Evolutionary conservation across 768 basidiomycete species (phyloP).

Genomic region (Antrodiella citrinella): DNA sequence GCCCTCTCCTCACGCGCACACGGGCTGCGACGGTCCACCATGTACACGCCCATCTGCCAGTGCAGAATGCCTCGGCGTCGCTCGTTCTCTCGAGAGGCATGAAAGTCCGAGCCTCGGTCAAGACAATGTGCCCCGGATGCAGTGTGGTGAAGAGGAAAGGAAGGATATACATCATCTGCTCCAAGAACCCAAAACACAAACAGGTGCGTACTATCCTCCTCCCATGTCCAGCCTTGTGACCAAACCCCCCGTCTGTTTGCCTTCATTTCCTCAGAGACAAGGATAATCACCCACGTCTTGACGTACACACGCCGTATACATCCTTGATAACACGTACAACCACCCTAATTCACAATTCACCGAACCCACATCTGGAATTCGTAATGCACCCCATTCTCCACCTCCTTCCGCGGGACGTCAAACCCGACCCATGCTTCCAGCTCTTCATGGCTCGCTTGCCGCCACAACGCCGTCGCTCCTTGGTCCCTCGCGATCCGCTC

Average conservation of each 20-base stretch:
- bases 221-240: no score
- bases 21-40: conserved; percentile 23
- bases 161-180: conserved; percentile 86
- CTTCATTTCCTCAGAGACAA: conserved; percentile 16
- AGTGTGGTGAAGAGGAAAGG: conserved; percentile 83
- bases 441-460: conserved; percentile 47
- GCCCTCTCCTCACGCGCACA: conserved; percentile 52
- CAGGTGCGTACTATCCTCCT: no score
- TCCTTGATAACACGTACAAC: no score
- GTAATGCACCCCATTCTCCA: conserved; percentile 78
- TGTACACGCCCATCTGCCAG: conserved; percentile 18
- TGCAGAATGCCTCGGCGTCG: conserved; percentile 14
- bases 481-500: conserved; percentile 13
- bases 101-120: conserved; percentile 95
- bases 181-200: conserved; percentile 94
- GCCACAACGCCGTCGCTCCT: conserved; percentile 36
- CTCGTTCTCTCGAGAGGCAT: conserved; percentile 62
- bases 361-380: conserved; percentile 93
- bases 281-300: no score
- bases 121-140: conserved; percentile 92
- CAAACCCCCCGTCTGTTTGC: no score
- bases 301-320: no score
- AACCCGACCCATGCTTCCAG: conserved; percentile 76
- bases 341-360: background rate
- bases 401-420: conserved; percentile 63